These are phyloP conservation scores for Aureoboletus auriporus DNA, from an alignment of 768 basidiomycete species.

Conservation along the genomic window DNA sequence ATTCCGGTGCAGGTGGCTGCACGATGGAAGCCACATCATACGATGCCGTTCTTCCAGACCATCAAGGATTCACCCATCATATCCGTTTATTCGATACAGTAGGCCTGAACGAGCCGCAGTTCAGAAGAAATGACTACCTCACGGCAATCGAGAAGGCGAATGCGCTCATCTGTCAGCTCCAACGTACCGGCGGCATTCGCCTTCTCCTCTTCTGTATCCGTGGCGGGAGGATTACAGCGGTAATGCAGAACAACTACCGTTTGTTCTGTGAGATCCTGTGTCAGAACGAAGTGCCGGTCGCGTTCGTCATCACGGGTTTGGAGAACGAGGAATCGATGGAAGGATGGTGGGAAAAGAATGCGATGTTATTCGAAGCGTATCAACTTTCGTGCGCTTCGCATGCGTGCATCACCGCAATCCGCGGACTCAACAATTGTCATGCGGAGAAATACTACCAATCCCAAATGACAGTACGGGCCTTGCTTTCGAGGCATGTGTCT, in stretches of 20 bases:
- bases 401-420: slow-evolving; percentile 37
- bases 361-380: slow-evolving; percentile 25
- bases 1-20: slow-evolving; percentile 31
- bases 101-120: slow-evolving; percentile 28
- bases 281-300: slow-evolving; percentile 29
- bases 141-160: slow-evolving; percentile 30
- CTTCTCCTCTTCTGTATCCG: slow-evolving; percentile 34
- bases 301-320: slow-evolving; percentile 29
- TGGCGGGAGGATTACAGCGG: slow-evolving; percentile 27
- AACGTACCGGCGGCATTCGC: slow-evolving; percentile 27
- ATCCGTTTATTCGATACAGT: slow-evolving; percentile 33
- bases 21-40: slow-evolving; percentile 32
- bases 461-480: slow-evolving; percentile 19
- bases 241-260: slow-evolving; percentile 29
- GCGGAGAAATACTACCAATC: slow-evolving; percentile 32
- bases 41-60: slow-evolving; percentile 17
- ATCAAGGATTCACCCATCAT: slow-evolving; percentile 13
- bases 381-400: slow-evolving; percentile 26
- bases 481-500: slow-evolving; percentile 19
- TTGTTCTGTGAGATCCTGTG: slow-evolving; percentile 29
- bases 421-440: slow-evolving; percentile 22
- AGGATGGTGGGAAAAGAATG: slow-evolving; percentile 33
- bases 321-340: slow-evolving; percentile 33
- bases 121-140: slow-evolving; percentile 21
- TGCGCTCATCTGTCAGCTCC: slow-evolving; percentile 33